Percentiles rank a stretch among this genome's conserved stretches.
Conservation (phyloP, 345 rosid species). For the Populus simonii region DNA sequence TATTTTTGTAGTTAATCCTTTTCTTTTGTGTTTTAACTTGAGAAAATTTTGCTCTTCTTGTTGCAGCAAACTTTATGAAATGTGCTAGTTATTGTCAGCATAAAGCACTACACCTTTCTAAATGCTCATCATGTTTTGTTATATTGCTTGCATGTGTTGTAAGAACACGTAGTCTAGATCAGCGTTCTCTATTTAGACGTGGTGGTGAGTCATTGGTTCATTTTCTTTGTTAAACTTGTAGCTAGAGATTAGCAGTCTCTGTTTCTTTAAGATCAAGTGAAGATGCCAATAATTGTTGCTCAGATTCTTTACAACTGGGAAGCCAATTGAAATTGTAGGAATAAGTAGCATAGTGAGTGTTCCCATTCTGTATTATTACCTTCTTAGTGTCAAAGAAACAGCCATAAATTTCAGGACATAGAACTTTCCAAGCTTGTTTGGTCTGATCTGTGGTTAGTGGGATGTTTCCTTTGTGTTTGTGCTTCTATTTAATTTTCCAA, state of each 20-base stretch:
- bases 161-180: not conserved
- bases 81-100: not conserved
- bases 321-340: not conserved
- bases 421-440: not conserved
- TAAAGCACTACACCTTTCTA: not conserved
- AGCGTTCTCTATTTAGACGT: not conserved
- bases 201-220: not conserved
- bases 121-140: not conserved
- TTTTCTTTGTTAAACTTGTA: conserved; percentile 1
- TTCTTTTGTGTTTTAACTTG: not conserved
- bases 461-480: not conserved
- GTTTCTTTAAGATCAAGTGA: not conserved
- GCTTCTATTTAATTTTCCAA: not conserved
- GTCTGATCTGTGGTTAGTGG: not conserved
- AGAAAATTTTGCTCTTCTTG: not conserved
- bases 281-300: not conserved
- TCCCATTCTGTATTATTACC: not conserved
- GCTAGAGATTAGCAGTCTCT: not conserved
- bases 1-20: too few species aligned
- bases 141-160: not conserved
- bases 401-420: not conserved
- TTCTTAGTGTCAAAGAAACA: not conserved
- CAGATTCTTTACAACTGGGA: not conserved
- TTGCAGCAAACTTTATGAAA: not conserved
- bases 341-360: not conserved